Conservation (phyloP, 352 stramenopile species). For the Pythium aristosporum region DNA sequence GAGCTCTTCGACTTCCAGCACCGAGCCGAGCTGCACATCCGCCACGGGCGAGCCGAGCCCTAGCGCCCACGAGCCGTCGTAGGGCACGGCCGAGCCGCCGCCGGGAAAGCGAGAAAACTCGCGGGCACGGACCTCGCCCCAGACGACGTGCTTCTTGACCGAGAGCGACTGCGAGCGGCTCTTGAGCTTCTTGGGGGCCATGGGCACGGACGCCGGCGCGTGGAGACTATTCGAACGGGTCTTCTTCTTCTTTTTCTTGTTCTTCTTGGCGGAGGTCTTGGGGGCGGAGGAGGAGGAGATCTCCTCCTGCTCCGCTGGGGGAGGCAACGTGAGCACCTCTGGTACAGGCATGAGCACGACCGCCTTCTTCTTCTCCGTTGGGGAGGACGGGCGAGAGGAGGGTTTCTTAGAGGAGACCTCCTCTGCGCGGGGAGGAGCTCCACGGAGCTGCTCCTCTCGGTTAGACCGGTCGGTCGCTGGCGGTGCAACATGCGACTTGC, state of each 20-base stretch:
- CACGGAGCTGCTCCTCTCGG: background rate
- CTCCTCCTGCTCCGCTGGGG: slow-evolving; percentile 7
- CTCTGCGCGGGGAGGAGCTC: background rate
- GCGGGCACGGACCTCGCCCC: slow-evolving; percentile 62
- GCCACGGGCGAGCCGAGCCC: slow-evolving; percentile 60
- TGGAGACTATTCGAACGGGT: slow-evolving; percentile 71
- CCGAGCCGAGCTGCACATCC: slow-evolving; percentile 69
- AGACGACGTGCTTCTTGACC: slow-evolving; percentile 71
- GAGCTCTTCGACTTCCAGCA: slow-evolving; percentile 64
- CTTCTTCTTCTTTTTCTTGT: slow-evolving; percentile 74
- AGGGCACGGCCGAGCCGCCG: slow-evolving; percentile 69
- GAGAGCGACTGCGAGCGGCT: slow-evolving; percentile 64
- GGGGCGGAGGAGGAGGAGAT: slow-evolving; percentile 7
- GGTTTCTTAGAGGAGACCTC: background rate
- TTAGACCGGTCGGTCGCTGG: background rate
- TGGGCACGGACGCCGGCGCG: slow-evolving; percentile 32
- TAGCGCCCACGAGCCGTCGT: slow-evolving; percentile 81
- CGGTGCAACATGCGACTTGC: background rate
- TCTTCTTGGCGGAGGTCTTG: slow-evolving; percentile 58
- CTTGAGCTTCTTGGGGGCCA: slow-evolving; percentile 33
- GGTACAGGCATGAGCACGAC: slow-evolving; percentile 46
- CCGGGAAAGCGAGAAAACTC: slow-evolving; percentile 83
- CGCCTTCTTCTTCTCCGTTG: slow-evolving; percentile 34
- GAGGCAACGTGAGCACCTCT: slow-evolving; percentile 36
- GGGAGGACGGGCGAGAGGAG: background rate